Evolutionary conservation across 371 early-diverging fungal species (phyloP).

Genomic region (Mortierella sp.): DNA sequence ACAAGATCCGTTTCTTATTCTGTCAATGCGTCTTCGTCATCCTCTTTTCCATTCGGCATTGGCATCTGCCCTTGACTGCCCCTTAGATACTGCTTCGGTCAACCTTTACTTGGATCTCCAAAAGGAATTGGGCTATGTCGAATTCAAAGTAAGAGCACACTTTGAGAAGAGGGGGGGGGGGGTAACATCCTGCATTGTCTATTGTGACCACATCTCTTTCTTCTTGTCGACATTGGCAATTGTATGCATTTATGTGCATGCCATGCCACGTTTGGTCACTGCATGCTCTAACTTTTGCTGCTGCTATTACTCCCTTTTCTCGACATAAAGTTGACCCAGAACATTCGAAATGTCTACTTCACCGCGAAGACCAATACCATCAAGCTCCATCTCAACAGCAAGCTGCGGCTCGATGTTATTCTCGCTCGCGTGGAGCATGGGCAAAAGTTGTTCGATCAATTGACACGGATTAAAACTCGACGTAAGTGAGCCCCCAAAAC

Average conservation of each 20-base stretch:
- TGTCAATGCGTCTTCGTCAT: neutral
- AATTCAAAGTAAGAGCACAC: slow-evolving; percentile 27
- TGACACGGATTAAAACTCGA: slow-evolving; percentile 24
- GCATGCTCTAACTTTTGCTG: neutral
- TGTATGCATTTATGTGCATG: neutral
- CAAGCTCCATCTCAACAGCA: slow-evolving; percentile 30
- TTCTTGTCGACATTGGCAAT: neutral
- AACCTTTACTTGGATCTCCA: slow-evolving; percentile 48
- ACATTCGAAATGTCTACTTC: slow-evolving; percentile 36
- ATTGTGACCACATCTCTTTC: neutral
- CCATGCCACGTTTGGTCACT: neutral
- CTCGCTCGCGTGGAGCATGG: slow-evolving; percentile 20
- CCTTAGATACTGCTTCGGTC: slow-evolving; percentile 40
- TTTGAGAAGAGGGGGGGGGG: neutral
- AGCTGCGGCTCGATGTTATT: slow-evolving; percentile 38
- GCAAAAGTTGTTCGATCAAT: slow-evolving; percentile 19
- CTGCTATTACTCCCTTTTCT: neutral
- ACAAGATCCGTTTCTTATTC: neutral
- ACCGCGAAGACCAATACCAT: slow-evolving; percentile 14
- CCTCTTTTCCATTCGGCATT: neutral
- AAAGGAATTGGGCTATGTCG: slow-evolving; percentile 35
- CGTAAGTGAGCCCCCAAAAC: slow-evolving; percentile 16
- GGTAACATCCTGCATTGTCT: neutral
- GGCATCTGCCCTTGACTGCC: neutral
- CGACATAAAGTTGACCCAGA: slow-evolving; percentile 34